Base-by-base conservation (phyloP, 2,329 filamentous ascomycete species). In the Scedosporium apiospermum region DNA sequence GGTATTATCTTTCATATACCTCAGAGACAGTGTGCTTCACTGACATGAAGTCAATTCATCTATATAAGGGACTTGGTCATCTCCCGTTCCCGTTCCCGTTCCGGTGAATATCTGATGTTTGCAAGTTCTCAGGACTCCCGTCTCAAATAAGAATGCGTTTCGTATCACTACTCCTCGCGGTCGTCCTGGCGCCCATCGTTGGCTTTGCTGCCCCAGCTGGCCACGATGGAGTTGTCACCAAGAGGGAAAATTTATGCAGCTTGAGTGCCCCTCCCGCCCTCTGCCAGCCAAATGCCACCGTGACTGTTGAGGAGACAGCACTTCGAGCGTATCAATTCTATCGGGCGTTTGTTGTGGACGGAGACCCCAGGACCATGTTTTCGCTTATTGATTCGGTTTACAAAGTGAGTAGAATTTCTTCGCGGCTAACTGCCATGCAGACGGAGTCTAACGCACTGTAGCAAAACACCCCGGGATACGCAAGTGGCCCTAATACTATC, bases 311-410 rank as follows among this genome's bases (percentile, higher is more conserved):
- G 63, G 71, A 76, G 68, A 75, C 73, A 14, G 74, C 74, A 1
- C 64, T 68, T 62, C 65, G 74, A 42, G 74, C 74, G 2, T 76
- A 76, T 67, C 65, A 74, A 57, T 76, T 76, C 69, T 76, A 76
- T 62, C 72, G 74, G 26, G 72, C 74, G 1, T 76, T 76, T 60
- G 72, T 76, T 3, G 72, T 75, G 3, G 74, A 76, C 57, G 74
- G 74, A 2, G 72, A 76, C 58, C 73, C 74, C 0, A 67, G 69
- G 62, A 74, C 67, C 38, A 76, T 76, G 74, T 76, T 76, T 63
- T 76, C 74, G 3, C 67, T 74, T 44, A 76, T 76, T 21, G 74
- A 76, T 61, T 70, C 69, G 3, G 66, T 66, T 1, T 76, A 76
- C 61, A 69, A 69, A 60, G 74, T 76, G 57, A 66, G 71, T 26